Conservation (phyloP, 176 grass and related monocot genomes). For the Microstegium vimineum region DNA sequence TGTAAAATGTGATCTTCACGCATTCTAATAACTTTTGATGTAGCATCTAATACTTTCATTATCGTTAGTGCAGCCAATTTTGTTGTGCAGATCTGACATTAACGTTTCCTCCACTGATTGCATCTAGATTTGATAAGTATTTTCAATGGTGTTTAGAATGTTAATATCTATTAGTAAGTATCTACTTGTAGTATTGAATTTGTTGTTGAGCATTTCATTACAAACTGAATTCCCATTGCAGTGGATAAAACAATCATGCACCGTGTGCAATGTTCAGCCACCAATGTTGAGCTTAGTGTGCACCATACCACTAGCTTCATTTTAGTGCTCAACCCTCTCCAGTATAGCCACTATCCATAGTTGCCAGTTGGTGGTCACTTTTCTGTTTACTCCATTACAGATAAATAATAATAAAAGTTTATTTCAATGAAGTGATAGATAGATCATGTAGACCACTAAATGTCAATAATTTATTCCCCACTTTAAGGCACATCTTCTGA, state of each 20-base stretch:
- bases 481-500: constrained; percentile 14
- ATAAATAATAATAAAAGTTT: neutral
- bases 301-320: neutral
- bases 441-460: constrained; percentile 33
- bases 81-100: neutral
- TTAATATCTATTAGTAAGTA: neutral
- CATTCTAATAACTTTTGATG: neutral
- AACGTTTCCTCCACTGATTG: neutral
- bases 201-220: neutral
- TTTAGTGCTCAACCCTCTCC: neutral
- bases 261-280: neutral
- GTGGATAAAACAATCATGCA: neutral
- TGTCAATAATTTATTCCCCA: constrained; percentile 17
- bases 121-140: neutral
- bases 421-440: neutral
- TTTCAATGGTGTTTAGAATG: neutral
- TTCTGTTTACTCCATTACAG: constrained; percentile 7
- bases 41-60: no score
- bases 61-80: neutral
- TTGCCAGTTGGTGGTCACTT: neutral
- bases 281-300: neutral
- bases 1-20: neutral
- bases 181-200: neutral
- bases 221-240: neutral
- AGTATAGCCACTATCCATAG: neutral